These are phyloP conservation scores for Didymella exigua DNA, from an alignment of 2,329 filamentous ascomycete genomes.

Conservation along the genomic window DNA sequence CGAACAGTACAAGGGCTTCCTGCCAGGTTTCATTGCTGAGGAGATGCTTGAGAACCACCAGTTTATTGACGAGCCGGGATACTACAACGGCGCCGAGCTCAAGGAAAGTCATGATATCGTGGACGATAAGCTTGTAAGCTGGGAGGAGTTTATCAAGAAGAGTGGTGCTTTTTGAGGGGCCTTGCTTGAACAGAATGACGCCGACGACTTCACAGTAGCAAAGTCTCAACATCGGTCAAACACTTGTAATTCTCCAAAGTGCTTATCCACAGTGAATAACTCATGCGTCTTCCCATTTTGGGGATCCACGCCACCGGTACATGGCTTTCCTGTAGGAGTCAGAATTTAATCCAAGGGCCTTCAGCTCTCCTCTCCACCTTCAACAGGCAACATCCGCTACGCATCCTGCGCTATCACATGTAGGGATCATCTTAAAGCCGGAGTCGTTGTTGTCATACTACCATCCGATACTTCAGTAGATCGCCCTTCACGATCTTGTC, in stretches of 20 bases:
- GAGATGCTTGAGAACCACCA: constrained; percentile 62
- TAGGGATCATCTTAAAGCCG: no score
- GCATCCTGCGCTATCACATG: background rate
- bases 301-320: background rate
- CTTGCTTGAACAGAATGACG: no score
- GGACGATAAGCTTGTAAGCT: constrained; percentile 4
- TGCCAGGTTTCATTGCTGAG: constrained; percentile 51
- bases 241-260: background rate
- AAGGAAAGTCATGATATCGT: constrained; percentile 43
- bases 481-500: constrained; percentile 10
- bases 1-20: constrained; percentile 50
- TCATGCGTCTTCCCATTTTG: background rate
- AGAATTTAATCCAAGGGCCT: background rate
- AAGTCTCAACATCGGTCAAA: background rate
- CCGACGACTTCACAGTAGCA: background rate
- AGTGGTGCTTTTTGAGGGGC: constrained; percentile 1
- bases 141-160: constrained; percentile 10
- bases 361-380: background rate
- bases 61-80: constrained; percentile 59
- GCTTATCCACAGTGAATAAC: no score
- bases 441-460: constrained; percentile 2
- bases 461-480: constrained; percentile 18
- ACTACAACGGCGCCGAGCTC: constrained; percentile 56
- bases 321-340: background rate
- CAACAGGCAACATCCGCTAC: background rate